Percentiles rank a stretch among this genome's conserved stretches.
Conservation (phyloP, 2,329 filamentous ascomycete species). For the Sphaerostilbella broomeana region DNA sequence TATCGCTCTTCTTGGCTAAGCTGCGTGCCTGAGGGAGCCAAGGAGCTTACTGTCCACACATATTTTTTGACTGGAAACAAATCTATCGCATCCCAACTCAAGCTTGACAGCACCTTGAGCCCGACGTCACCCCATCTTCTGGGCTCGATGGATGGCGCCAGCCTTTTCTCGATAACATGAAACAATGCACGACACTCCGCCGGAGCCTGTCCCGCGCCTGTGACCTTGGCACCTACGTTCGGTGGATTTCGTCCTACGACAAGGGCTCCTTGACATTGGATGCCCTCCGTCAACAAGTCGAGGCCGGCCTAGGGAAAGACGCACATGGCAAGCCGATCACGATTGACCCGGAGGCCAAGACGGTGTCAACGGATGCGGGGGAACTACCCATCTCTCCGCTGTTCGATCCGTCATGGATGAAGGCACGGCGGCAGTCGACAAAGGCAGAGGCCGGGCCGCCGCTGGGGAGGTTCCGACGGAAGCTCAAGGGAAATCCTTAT, state of each 20-base stretch:
- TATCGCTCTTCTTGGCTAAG: too few species aligned
- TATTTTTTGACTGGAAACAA: too few species aligned
- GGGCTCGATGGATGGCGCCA: too few species aligned
- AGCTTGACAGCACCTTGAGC: too few species aligned
- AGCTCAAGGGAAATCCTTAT: slow-evolving; percentile 56
- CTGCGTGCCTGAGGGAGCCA: too few species aligned
- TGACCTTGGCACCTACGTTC: slow-evolving; percentile 14
- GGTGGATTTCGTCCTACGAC: slow-evolving; percentile 31
- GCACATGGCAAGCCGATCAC: slow-evolving; percentile 24
- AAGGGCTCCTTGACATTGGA: slow-evolving; percentile 23
- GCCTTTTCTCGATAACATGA: too few species aligned
- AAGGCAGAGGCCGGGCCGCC: slow-evolving; percentile 29
- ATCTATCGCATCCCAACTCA: slow-evolving; percentile 1
- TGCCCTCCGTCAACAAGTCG: slow-evolving; percentile 25
- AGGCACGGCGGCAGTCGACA: slow-evolving; percentile 36
- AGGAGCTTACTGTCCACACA: too few species aligned
- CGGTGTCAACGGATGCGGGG: slow-evolving; percentile 39
- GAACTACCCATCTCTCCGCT: slow-evolving; percentile 48
- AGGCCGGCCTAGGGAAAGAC: slow-evolving; percentile 26
- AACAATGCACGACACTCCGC: slow-evolving; percentile 19
- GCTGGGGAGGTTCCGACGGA: slow-evolving; percentile 46
- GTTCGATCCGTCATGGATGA: slow-evolving; percentile 45
- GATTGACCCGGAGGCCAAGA: slow-evolving; percentile 36
- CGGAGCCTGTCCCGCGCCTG: slow-evolving; percentile 11
- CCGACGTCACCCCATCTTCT: too few species aligned